Percentiles rank a stretch among this genome's conserved stretches.
Evolutionary conservation across 1,284 basidiomycete genomes (phyloP).

Genomic region (Ceratorhiza oryzae-sativae): DNA sequence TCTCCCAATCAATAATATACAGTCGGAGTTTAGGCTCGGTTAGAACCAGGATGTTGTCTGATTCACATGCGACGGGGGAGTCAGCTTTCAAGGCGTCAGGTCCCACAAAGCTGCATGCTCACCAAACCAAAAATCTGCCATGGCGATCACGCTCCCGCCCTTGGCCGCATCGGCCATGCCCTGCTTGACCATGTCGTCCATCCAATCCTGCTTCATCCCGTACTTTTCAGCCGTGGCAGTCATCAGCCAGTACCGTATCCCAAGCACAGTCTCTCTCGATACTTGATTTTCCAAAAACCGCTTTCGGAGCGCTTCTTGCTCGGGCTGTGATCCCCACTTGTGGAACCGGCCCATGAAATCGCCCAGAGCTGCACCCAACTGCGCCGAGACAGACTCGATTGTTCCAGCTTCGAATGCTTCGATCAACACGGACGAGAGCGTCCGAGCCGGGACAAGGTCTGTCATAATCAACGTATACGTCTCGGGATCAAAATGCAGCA

Average conservation of each 20-base stretch:
- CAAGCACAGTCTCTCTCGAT: not conserved
- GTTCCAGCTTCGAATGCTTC: not conserved
- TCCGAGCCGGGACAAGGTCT: not conserved
- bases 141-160: conserved; percentile 38
- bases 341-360: conserved; percentile 36
- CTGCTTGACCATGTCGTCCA: conserved; percentile 51
- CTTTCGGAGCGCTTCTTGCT: not conserved
- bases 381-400: not conserved
- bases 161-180: conserved; percentile 53
- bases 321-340: not conserved
- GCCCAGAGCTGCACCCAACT: not conserved
- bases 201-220: conserved; percentile 17
- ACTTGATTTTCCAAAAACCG: conserved; percentile 5
- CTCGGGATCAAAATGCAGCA: not conserved
- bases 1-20: conserved; percentile 37
- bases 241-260: not conserved
- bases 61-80: too few species aligned
- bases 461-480: conserved; percentile 17
- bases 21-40: conserved; percentile 1
- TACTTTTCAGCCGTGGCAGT: not conserved
- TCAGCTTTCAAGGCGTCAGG: not conserved
- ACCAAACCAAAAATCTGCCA: conserved; percentile 33
- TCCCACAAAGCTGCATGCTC: not conserved
- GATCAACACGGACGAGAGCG: not conserved
- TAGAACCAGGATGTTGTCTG: conserved; percentile 1